These are phyloP conservation scores for Fusarium hostae DNA, from an alignment of 2,329 filamentous ascomycete species.

Conservation along the genomic window DNA sequence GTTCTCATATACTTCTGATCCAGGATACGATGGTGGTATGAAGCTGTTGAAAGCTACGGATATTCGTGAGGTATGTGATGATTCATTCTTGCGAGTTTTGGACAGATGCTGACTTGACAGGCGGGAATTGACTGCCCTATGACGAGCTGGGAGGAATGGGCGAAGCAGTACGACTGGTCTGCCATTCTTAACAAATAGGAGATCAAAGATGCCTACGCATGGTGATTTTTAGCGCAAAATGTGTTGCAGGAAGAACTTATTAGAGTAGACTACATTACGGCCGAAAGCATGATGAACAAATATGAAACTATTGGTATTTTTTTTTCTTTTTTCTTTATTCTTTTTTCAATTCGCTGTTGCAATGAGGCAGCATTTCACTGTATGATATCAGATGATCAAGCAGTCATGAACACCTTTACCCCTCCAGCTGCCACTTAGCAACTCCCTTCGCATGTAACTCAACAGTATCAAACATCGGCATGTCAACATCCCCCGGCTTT, in stretches of 20 bases:
- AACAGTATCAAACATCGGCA: constrained; percentile 2
- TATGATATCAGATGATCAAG: neutral
- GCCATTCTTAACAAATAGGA: constrained; percentile 18
- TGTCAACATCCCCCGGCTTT: neutral
- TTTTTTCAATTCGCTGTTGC: neutral
- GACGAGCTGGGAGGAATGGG: constrained; percentile 53
- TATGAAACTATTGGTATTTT: neutral
- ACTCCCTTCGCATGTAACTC: neutral
- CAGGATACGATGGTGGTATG: constrained; percentile 62
- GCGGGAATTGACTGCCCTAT: constrained; percentile 58
- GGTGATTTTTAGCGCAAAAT: neutral
- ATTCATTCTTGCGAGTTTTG: fast-evolving
- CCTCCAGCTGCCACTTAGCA: constrained; percentile 2
- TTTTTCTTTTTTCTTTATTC: no score
- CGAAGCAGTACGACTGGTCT: constrained; percentile 52
- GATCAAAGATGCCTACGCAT: neutral
- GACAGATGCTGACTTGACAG: constrained; percentile 38
- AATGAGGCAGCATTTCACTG: neutral
- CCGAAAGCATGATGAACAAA: neutral
- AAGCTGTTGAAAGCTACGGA: constrained; percentile 56
- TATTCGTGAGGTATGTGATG: constrained; percentile 53
- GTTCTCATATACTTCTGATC: constrained; percentile 59
- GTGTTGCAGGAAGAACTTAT: neutral
- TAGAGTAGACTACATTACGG: neutral
- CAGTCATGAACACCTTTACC: neutral